Base-by-base conservation (phyloP, 805 yeast species). In the Wickerhamomyces ciferrii region DNA sequence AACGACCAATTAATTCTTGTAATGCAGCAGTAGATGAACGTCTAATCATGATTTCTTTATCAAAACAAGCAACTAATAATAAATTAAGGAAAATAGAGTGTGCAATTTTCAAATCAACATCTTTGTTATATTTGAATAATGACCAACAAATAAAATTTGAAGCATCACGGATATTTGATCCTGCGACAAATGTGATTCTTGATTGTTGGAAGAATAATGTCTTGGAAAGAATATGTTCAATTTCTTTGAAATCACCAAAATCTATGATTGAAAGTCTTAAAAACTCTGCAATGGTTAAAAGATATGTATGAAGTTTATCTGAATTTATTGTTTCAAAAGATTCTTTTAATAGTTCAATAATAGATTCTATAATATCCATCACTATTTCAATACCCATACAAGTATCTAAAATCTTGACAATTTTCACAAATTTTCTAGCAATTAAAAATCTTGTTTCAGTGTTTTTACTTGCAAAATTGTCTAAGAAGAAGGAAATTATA, bases 101-200 rank as follows among this genome's bases (percentile, higher is more conserved):
- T 24, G 55, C 42, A 1, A 54, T 31, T 0, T 53, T 53, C 1
- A 57, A 46, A 1, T 50, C 40, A 4, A 69, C 49, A 2, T 39
- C 45, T 38, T 47, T 66, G 55, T 58, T 66, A 14, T 66, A 65
- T 52, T 84, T 72, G 32, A 78, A 72, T 17, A 85, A 45, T 0
- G 96, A 77, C 98, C 98, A 91, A n/a, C 80, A 65, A 0, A 87
- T 78, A 57, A 85, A 91, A 62, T 95, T 86, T 0, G 92, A 80
- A 0, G 97, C 81, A 62, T 91, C 98, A 47, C 96, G 72, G 1
- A 92, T 74, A 53, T 83, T 88, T 2, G 76, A 65, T 0, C 96
- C 96, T 7, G 76, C 60, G 0, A 80, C 67, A 20, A 69, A 67
- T 0, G 81, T 75, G 7, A 79, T 56, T 41, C 74, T 64, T 25